Percentiles rank a stretch among this genome's conserved stretches.
These are phyloP conservation scores for Sphaerulina populicola DNA, from an alignment of 2,329 filamentous ascomycete species.

Conservation along the genomic window DNA sequence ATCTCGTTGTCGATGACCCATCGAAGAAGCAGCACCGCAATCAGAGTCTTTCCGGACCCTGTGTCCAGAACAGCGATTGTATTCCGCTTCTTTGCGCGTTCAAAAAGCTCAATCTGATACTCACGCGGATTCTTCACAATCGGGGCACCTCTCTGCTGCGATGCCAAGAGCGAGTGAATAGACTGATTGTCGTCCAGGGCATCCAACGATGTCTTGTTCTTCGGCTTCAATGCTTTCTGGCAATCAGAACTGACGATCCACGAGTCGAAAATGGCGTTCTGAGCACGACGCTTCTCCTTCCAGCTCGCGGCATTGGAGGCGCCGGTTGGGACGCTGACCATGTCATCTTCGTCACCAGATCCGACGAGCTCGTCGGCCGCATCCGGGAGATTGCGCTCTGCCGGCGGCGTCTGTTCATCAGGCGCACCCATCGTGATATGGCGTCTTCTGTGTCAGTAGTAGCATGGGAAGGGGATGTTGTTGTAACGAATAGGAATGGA, in stretches of 20 bases:
- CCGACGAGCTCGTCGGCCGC: conserved; percentile 11
- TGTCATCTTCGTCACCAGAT: conserved; percentile 22
- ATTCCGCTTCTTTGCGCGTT: conserved; percentile 74
- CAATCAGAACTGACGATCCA: conserved; percentile 39
- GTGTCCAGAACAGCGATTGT: conserved; percentile 90
- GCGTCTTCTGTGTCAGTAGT: not conserved
- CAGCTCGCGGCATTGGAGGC: conserved; percentile 21
- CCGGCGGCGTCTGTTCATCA: not conserved
- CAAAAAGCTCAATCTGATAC: conserved; percentile 87
- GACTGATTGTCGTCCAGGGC: conserved; percentile 44
- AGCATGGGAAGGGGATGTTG: conserved; percentile 1
- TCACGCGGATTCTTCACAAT: conserved; percentile 74
- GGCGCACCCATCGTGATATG: conserved; percentile 12
- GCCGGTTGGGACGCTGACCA: conserved; percentile 2
- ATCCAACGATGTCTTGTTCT: conserved; percentile 28
- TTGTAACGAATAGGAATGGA: not conserved
- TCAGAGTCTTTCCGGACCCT: conserved; percentile 94
- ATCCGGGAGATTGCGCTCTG: not conserved
- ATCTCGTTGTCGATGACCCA: conserved; percentile 71
- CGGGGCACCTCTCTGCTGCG: conserved; percentile 40
- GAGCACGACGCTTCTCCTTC: conserved; percentile 35
- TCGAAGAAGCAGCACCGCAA: conserved; percentile 75
- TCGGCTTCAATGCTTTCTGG: conserved; percentile 36
- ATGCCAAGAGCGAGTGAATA: conserved; percentile 46
- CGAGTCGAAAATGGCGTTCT: conserved; percentile 37